Percentiles rank a stretch among this genome's conserved stretches.
phyloP scores from a whole-genome alignment of 257 asterid genomes.

The Perilla frutescens region DNA sequence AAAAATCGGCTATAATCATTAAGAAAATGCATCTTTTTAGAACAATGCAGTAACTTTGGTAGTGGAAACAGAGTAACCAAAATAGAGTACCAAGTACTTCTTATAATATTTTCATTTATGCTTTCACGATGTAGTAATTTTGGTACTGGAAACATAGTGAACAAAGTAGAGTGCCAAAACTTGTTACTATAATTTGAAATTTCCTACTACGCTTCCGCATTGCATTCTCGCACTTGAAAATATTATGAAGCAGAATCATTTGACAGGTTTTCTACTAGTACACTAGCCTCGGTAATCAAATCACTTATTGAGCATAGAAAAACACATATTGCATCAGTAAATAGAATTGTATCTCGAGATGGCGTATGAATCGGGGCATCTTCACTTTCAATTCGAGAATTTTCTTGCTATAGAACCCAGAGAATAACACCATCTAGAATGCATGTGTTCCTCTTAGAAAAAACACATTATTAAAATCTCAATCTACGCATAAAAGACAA shows the following conservation, averaged over 20 bases:
- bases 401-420: neutral
- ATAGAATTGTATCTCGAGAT: neutral
- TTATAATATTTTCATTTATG: neutral
- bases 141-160: neutral
- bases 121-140: too few species aligned
- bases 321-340: neutral
- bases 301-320: neutral
- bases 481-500: neutral
- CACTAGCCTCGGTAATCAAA: neutral
- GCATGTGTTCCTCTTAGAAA: neutral
- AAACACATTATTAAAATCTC: neutral
- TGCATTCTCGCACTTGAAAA: conserved; percentile 22
- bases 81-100: neutral
- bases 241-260: conserved; percentile 22
- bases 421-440: neutral
- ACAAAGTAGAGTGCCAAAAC: conserved; percentile 1
- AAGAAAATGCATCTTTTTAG: neutral
- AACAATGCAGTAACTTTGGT: neutral
- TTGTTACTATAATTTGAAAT: neutral
- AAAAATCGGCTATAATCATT: neutral
- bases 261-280: neutral
- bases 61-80: conserved; percentile 11
- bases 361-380: too few species aligned
- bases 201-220: neutral
- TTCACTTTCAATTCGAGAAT: too few species aligned